Conservation (phyloP, 345 rosid genomes). For the Ceriops tagal region DNA sequence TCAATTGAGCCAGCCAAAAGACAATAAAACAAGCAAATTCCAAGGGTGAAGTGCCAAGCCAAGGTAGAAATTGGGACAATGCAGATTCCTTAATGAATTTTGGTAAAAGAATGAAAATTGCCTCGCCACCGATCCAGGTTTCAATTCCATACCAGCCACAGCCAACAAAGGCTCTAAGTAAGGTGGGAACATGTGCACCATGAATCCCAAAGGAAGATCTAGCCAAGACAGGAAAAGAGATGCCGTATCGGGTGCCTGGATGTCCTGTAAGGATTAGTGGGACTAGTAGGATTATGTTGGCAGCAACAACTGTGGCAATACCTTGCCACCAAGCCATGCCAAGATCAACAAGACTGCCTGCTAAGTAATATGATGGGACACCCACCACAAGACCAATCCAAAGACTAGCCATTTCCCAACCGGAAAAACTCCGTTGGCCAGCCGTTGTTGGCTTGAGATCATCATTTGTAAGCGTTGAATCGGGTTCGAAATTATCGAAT, state of each 20-base stretch:
- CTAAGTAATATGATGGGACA: slow-evolving; percentile 84
- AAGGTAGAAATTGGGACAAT: slow-evolving; percentile 42
- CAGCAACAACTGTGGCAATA: slow-evolving; percentile 73
- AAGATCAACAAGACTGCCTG: slow-evolving; percentile 81
- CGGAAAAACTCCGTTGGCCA: slow-evolving; percentile 55
- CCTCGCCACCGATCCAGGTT: slow-evolving; percentile 98
- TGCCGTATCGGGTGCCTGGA: slow-evolving; percentile 74
- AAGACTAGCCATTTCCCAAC: slow-evolving; percentile 83
- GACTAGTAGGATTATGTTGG: slow-evolving; percentile 60
- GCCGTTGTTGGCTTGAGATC: slow-evolving; percentile 73
- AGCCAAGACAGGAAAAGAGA: slow-evolving; percentile 85
- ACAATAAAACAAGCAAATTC: slow-evolving; percentile 76
- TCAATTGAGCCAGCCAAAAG: slow-evolving; percentile 77
- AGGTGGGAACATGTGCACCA: slow-evolving; percentile 82
- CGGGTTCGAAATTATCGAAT: slow-evolving; percentile 35
- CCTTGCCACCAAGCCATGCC: slow-evolving; percentile 99
- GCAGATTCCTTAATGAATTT: slow-evolving; percentile 42
- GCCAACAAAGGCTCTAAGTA: slow-evolving; percentile 83
- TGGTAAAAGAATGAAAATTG: slow-evolving; percentile 78
- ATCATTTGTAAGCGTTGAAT: slow-evolving; percentile 70
- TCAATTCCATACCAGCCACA: slow-evolving; percentile 99
- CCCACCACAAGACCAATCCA: slow-evolving; percentile 99
- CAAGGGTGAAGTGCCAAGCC: slow-evolving; percentile 87
- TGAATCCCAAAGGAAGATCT: slow-evolving; percentile 80
- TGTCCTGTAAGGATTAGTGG: slow-evolving; percentile 82